Evolutionary conservation across 805 yeast genomes (phyloP).

Genomic region (Pichia membranifaciens): DNA sequence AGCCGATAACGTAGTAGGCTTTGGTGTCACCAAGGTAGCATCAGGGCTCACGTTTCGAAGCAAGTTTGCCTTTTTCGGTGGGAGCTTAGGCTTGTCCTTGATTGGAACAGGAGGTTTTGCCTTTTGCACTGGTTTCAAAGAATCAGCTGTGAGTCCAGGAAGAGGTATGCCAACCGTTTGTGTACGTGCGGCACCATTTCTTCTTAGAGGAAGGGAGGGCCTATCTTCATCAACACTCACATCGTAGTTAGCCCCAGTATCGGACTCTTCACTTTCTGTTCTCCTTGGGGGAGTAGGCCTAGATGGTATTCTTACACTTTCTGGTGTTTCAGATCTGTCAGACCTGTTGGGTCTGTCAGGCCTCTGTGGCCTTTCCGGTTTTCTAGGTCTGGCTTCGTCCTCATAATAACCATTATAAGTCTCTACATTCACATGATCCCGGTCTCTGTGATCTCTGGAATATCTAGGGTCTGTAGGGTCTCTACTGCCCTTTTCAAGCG

Average conservation of each 20-base stretch:
- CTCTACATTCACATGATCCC: too few relatives aligned
- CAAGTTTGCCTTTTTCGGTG: constrained; percentile 3
- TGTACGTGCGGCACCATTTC: constrained; percentile 2
- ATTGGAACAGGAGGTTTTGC: constrained; percentile 6
- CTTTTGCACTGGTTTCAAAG: constrained; percentile 3
- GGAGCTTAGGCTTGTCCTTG: constrained; percentile 12
- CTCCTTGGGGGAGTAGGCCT: neutral
- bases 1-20: constrained; percentile 11
- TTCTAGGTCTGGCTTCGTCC: too few relatives aligned
- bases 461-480: too few relatives aligned
- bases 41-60: neutral
- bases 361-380: neutral
- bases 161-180: constrained; percentile 9
- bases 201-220: constrained; percentile 24
- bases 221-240: constrained; percentile 22
- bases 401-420: too few relatives aligned
- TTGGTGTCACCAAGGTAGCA: neutral
- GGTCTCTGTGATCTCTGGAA: too few relatives aligned
- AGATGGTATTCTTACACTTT: neutral
- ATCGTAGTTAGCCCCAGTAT: constrained; percentile 5
- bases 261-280: neutral
- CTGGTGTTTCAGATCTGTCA: constrained; percentile 4
- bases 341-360: neutral
- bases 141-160: constrained; percentile 7
- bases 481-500: neutral